Conservation (phyloP, 1,284 basidiomycete species). For the Ustilago bromivora region DNA sequence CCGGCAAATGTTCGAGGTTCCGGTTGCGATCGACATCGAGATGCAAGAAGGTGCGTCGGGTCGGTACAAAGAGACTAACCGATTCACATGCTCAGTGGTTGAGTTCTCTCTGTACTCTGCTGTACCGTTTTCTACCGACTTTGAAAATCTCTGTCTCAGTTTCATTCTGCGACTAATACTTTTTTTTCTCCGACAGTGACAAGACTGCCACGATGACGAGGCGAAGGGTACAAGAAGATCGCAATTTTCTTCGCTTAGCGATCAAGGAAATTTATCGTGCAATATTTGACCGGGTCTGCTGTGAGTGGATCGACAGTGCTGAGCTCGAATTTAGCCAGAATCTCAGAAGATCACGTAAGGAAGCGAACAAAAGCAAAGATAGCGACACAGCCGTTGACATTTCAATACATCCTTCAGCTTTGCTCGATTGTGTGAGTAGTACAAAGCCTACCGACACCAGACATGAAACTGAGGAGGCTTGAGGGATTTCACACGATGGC, state of each 20-base stretch:
- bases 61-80: conserved; percentile 1
- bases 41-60: conserved; percentile 15
- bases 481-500: not conserved
- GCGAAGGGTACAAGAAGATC: not conserved
- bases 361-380: not conserved
- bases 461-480: not conserved
- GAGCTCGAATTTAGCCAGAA: conserved; percentile 2
- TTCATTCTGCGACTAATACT: not conserved
- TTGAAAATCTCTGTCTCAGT: conserved; percentile 3
- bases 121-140: conserved; percentile 7
- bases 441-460: too few species aligned
- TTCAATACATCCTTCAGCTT: too few species aligned
- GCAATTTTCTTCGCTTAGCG: conserved; percentile 28
- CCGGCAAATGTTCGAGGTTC: conserved; percentile 17
- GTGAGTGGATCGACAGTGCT: conserved; percentile 31
- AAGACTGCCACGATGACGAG: conserved; percentile 22
- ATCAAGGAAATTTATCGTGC: not conserved
- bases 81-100: conserved; percentile 31
- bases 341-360: conserved; percentile 33
- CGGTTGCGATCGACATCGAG: conserved; percentile 14
- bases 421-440: too few species aligned
- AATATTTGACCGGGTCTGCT: conserved; percentile 21
- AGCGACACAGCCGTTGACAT: not conserved
- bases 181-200: conserved; percentile 22
- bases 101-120: not conserved